Conservation (phyloP, 805 yeast genomes). For the Ogataea chonburiensis region DNA sequence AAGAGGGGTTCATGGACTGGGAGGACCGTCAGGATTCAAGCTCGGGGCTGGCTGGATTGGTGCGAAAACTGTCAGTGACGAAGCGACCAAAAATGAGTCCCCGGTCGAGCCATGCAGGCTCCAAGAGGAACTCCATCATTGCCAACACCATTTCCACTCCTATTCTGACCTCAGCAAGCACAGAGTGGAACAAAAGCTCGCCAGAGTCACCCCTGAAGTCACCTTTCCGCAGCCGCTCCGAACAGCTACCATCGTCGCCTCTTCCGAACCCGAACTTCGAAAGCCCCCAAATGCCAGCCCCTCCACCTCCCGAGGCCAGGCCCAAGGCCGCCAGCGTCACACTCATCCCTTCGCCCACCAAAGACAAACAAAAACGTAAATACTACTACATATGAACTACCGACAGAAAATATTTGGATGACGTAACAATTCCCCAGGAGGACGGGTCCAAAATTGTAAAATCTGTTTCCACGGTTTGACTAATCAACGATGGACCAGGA, state of each 20-base stretch:
- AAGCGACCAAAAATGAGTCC: conserved; percentile 1
- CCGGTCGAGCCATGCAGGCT: conserved; percentile 1
- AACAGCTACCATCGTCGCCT: conserved; percentile 4
- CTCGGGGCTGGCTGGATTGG: background rate
- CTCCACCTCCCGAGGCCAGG: background rate
- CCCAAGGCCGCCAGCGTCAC: background rate
- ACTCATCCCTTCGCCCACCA: background rate
- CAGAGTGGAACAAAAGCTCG: background rate
- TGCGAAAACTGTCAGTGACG: conserved; percentile 3
- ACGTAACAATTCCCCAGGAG: background rate
- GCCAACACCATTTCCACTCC: conserved; percentile 6
- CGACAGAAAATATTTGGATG: background rate
- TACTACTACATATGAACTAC: conserved; percentile 3
- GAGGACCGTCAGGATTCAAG: background rate
- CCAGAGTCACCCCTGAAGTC: background rate
- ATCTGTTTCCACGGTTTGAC: conserved; percentile 1
- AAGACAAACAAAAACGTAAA: background rate
- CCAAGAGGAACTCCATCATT: conserved; percentile 2
- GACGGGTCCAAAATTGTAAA: too few species aligned
- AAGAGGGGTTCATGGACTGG: conserved; percentile 1
- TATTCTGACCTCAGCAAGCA: background rate
- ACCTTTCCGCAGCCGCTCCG: conserved; percentile 2
- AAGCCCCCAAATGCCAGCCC: background rate
- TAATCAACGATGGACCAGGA: conserved; percentile 8
- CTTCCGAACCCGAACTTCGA: background rate